Evolutionary conservation across 2,329 filamentous ascomycete species (phyloP), one percentile per base, ranked within the genome.

Genomic region (Stemphylium vesicarium): DNA sequence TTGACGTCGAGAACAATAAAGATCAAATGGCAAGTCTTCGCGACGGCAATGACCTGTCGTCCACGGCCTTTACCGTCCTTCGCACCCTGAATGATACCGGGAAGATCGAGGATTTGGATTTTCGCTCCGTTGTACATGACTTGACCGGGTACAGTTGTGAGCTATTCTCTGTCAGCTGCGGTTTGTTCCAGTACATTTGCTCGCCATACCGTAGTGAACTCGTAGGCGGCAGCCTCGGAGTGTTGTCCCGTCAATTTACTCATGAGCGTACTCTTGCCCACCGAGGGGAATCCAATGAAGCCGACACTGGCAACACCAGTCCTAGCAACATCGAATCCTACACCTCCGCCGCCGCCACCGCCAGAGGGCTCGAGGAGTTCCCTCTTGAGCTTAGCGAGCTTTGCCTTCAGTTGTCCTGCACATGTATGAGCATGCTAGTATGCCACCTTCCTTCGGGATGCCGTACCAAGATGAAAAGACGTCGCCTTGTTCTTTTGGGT

Each of bases 1-100:
- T 98, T 98, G 71, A 99, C 95, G 73, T 99, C 95, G 50, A 99
- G 83, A 42, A 99, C 92, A 73, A 99, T 99, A 79, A 98, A 98
- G 69, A 99, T 99, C 68, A 99, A 80, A 83, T 99, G 91, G 80
- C 95, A 99, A 15, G 95, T 98, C 82, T 99, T 99, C 56, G 95
- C 94, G 43, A 99, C 95, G 8, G 95, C 95, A 81, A 99, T 99
- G 72, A 99, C 95, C 80, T 99, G 95, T 68, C 94, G 88, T 84
- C 95, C 95, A 83, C 95, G 88, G 81, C 95, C 95, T 75, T 96
- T 96, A 63, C 95, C 95, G 75, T 99, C 95, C 79, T 99, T 98
- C 67, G 95, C 95, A 73, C 95, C 95, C 78, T 98, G 91, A 66
- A 99, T 99, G 71, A 99, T 99, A 86, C 95, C 95, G 1, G 95